Evolutionary conservation across 177 flowering plant genomes (phyloP), one percentile per base, ranked within the genome.

Genomic region (Tripterygium wilfordii): DNA sequence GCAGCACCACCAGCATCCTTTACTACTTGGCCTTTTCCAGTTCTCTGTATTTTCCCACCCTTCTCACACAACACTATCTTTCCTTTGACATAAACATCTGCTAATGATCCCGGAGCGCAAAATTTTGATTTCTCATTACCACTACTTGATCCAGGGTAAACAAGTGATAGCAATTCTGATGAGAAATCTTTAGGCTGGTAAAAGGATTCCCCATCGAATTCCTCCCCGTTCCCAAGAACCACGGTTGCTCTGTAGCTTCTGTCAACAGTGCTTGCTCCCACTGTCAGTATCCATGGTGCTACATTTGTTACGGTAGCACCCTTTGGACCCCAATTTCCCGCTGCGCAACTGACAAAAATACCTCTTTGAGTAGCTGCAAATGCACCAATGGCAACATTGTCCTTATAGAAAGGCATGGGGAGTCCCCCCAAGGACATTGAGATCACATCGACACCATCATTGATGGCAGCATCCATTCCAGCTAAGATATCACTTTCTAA

Each of bases 251-350:
- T 42, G 5, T 77, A 39, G 0, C 3, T 64, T 53, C 83, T 64
- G 19, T 79, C 85, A 3, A 60, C 58, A 1, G 79, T 72, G 62
- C 82, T 77, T 0, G 83, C 88, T 8, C 85, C 88, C 14, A 79
- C 81, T 0, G 79, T 77, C 5, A 79, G 66, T 21, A 72, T 54
- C 89, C 83, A 82, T 1, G 85, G 89, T 0, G 81, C 83, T 15
- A 50, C 69, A 30, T 82, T 77, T 0, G 65, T 38, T 0, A 77
- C 7, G 0, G 76, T 28, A 9, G 5, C 12, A 14, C 23, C 1
- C 2, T 1, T 2, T 1, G 83, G 80, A 0, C 89, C 83, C 0
- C 15, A 4, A 40, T 82, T 80, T 0, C 78, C 80, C 0, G 77
- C 86, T 2, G 83, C 47, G 28, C 75, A 63, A 35, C 74, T 75